Conservation (phyloP, 1,284 basidiomycete species). For the Vanrija sp. region DNA sequence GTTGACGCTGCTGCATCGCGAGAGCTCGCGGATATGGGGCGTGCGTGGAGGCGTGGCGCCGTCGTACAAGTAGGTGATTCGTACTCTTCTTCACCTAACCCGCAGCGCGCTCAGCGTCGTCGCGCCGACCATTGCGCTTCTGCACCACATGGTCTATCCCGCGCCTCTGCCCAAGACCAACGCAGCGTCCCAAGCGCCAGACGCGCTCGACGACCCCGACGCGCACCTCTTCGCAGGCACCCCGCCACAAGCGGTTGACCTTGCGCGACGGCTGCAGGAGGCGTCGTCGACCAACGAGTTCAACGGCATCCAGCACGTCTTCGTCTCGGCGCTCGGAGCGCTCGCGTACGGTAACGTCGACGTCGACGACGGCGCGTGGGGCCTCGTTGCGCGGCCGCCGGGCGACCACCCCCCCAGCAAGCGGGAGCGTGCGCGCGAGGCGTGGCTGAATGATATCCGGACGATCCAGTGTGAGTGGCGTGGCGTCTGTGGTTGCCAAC, state of each 20-base stretch:
- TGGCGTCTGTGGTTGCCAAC: not conserved
- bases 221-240: constrained; percentile 1
- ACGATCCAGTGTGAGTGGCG: constrained; percentile 36
- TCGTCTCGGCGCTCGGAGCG: constrained; percentile 68
- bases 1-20: constrained; percentile 28
- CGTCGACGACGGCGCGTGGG: constrained; percentile 7
- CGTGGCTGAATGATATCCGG: constrained; percentile 12
- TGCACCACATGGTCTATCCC: constrained; percentile 44
- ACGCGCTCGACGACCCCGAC: constrained; percentile 9
- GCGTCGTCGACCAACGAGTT: constrained; percentile 48
- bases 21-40: constrained; percentile 32
- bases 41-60: constrained; percentile 10
- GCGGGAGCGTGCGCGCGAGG: not conserved
- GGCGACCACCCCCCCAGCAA: not conserved
- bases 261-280: constrained; percentile 21
- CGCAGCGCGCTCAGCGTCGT: constrained; percentile 31
- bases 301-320: constrained; percentile 68
- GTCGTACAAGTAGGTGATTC: constrained; percentile 3
- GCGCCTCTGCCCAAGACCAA: constrained; percentile 11
- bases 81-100: not conserved
- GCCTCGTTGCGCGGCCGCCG: not conserved
- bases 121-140: constrained; percentile 23
- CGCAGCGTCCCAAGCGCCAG: not conserved
- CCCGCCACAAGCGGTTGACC: constrained; percentile 30
- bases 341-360: constrained; percentile 66